Evolutionary conservation across 768 basidiomycete species (phyloP).

Genomic region (Asterophora parasitica): DNA sequence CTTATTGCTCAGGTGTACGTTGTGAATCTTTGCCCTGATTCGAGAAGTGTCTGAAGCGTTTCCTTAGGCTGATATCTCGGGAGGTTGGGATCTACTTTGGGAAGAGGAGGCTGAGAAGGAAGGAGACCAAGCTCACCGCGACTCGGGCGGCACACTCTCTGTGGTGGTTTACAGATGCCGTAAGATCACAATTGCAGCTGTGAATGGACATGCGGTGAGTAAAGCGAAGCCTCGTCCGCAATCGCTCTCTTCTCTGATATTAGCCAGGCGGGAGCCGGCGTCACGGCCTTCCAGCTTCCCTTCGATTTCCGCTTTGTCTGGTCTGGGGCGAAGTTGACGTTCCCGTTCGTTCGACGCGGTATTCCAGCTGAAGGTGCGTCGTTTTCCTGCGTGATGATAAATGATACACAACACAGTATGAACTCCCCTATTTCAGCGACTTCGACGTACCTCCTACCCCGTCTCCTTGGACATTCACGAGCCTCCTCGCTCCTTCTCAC

Average conservation of each 20-base stretch:
- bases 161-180: constrained; percentile 48
- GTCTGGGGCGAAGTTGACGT: constrained; percentile 38
- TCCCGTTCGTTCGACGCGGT: constrained; percentile 42
- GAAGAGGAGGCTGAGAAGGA: constrained; percentile 37
- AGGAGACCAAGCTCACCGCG: constrained; percentile 47
- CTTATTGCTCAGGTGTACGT: constrained; percentile 52
- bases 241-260: background rate
- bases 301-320: constrained; percentile 45
- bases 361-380: constrained; percentile 41
- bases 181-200: constrained; percentile 48
- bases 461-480: constrained; percentile 46
- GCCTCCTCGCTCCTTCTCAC: constrained; percentile 48
- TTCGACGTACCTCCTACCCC: constrained; percentile 48
- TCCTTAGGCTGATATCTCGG: constrained; percentile 43
- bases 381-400: background rate
- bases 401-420: background rate
- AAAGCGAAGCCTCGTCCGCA: constrained; percentile 6
- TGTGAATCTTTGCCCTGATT: background rate
- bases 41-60: background rate
- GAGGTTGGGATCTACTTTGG: constrained; percentile 43
- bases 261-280: constrained; percentile 35
- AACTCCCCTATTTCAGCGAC: constrained; percentile 21
- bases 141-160: constrained; percentile 42
- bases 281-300: constrained; percentile 40
- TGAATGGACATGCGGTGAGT: constrained; percentile 43